A percentile compares a stretch with the other conserved stretches of the same genome.
These are phyloP conservation scores for Penicillium corylophilum DNA, from an alignment of 2,329 filamentous ascomycete genomes.

Conservation along the genomic window DNA sequence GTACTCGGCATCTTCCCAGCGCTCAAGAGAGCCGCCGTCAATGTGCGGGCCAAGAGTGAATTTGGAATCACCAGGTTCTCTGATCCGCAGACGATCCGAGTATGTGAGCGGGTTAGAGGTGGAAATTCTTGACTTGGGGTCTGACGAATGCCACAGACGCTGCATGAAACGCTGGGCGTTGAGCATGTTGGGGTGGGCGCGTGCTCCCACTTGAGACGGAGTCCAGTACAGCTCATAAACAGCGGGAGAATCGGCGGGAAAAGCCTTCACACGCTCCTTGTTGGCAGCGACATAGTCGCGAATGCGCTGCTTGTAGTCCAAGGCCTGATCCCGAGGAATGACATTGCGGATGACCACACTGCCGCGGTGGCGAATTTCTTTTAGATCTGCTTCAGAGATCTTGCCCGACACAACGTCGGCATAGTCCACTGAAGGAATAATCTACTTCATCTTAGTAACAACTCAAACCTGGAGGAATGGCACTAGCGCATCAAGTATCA, in stretches of 20 bases:
- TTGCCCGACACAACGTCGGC: slow-evolving; percentile 39
- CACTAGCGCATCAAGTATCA: not conserved
- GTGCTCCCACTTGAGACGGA: slow-evolving; percentile 63
- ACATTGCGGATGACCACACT: slow-evolving; percentile 66
- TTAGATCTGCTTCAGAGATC: slow-evolving; percentile 35
- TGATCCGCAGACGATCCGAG: slow-evolving; percentile 70
- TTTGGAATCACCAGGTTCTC: slow-evolving; percentile 66
- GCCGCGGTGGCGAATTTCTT: slow-evolving; percentile 60
- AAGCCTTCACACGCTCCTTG: slow-evolving; percentile 54
- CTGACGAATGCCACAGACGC: slow-evolving; percentile 61
- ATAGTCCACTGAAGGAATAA: slow-evolving; percentile 46
- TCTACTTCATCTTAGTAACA: slow-evolving; percentile 22
- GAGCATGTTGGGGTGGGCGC: slow-evolving; percentile 65
- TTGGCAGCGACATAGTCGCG: slow-evolving; percentile 67
- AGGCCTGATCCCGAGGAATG: slow-evolving; percentile 61
- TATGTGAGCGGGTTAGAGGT: slow-evolving; percentile 65
- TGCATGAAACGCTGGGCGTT: slow-evolving; percentile 62
- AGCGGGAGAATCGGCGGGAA: slow-evolving; percentile 64
- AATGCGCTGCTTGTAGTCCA: slow-evolving; percentile 63
- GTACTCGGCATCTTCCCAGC: slow-evolving; percentile 72
- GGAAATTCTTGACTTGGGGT: slow-evolving; percentile 46
- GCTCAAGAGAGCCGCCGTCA: slow-evolving; percentile 71
- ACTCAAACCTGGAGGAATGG: no score
- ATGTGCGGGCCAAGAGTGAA: slow-evolving; percentile 73
- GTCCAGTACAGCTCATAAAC: slow-evolving; percentile 79